Base-by-base conservation (phyloP, 169 alveolate species). In the Eimeria falciformis region DNA sequence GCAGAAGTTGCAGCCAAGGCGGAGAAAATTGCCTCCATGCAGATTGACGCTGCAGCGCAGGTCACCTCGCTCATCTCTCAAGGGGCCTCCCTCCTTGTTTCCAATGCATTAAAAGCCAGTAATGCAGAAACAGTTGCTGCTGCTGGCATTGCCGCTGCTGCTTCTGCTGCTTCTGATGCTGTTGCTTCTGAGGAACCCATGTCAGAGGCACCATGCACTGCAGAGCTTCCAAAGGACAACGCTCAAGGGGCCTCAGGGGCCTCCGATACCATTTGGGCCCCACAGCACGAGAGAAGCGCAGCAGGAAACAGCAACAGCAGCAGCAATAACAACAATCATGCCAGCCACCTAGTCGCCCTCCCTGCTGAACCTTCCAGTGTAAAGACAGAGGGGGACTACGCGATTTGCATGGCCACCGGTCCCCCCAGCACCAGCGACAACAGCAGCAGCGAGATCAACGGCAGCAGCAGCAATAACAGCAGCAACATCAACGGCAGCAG, bases 1-100 rank as follows among this genome's bases (percentile, higher is more conserved):
- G 82, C 82, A 71, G 82, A 71, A 4, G 27, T 56, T 12, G 82
- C 82, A 71, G 56, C 40, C 6, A 33, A 23, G 17, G 82, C 82
- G 3, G 82, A 71, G 55, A 29, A 56, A 33, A 56, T 71, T 7
- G 82, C 82, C 2, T 40, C 5, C 58, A 29, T 25, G 33, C 18
- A 27, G 29, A 71, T 21, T 1, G 55, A 2, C 27, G 50, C 3
- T 71, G 53, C 53, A 40, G 82, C 82, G 82, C 82, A 71, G 50
- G 55, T 27, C 82, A 4, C 56, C 7, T 6, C 56, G 5, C 82
- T 37, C 50, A 27, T 66, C 43, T 45, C 77, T 17, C 40, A 9
- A 23, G 77, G 77, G 77, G 77, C 43, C 77, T 45, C 77, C 77
- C 77, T 25, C 45, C 77, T 9, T 50, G 58, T 58, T 23, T 58